Evolutionary conservation across 1,139 yeast genomes (phyloP).

Genomic region (Trichomonascaceae sp.): DNA sequence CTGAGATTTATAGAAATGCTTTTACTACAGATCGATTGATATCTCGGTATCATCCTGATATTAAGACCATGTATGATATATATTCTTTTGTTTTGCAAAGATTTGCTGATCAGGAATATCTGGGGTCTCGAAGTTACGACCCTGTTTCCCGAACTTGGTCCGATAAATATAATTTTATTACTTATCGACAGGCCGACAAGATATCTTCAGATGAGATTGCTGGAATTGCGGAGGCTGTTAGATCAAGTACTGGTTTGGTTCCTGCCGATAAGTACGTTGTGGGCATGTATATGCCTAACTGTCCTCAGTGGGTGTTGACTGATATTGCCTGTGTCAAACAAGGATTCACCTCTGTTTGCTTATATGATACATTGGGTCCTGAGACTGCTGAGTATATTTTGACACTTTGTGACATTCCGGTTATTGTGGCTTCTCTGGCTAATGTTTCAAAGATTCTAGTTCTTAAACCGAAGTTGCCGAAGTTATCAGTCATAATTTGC

Average conservation of each 20-base stretch:
- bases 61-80: constrained; percentile 46
- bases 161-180: constrained; percentile 45
- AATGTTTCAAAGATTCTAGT: constrained; percentile 41
- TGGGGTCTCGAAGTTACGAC: constrained; percentile 46
- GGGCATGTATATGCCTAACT: constrained; percentile 51
- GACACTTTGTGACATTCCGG: constrained; percentile 50
- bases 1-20: constrained; percentile 49
- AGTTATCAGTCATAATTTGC: constrained; percentile 43
- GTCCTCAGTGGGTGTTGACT: constrained; percentile 55
- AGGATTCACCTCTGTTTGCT: constrained; percentile 50
- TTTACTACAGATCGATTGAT: constrained; percentile 36
- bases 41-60: constrained; percentile 43
- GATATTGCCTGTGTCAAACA: constrained; percentile 53
- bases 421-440: constrained; percentile 45
- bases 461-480: constrained; percentile 35
- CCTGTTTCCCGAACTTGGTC: constrained; percentile 42
- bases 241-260: constrained; percentile 16
- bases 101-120: constrained; percentile 39
- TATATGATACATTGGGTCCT: constrained; percentile 61
- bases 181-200: constrained; percentile 38
- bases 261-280: constrained; percentile 41
- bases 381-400: constrained; percentile 54
- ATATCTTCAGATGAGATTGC: constrained; percentile 53
- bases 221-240: constrained; percentile 48
- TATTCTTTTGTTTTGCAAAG: constrained; percentile 40